Evolutionary conservation across 2,329 filamentous ascomycete species (phyloP), one percentile per base, ranked within the genome.

Genomic region (Aspergillus sp.): DNA sequence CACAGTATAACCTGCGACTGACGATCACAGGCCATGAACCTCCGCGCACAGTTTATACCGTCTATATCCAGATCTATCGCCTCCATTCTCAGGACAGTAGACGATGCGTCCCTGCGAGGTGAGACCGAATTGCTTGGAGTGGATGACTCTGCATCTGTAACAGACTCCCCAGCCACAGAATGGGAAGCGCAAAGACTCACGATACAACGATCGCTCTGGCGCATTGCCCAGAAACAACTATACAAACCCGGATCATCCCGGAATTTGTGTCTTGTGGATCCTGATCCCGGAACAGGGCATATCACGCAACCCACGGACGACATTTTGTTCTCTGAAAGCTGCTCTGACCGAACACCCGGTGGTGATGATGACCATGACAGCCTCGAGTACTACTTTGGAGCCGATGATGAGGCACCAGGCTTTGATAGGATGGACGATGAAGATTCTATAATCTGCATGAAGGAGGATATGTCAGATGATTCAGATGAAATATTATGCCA

Each of bases 11-110:
- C 5, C 9, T 19, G 14, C 22, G 4, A 41, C 13, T 32, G 16
- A 38, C 16, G 14, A 30, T 8, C 13, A 5, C 36, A 75, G 72
- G 66, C 62, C 32, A 66, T 74, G 52, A 64, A 61, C 33, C 67
- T 73, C 55, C 62, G 72, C 32, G 63, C 62, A 9, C 59, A 60
- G 6, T 64, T 72, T 7, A 66, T 74, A 3, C 63, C 69, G 1
- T 62, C 65, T 4, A 62, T 74, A 14, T 59, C 65, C 1, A 73
- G 69, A 54, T 67, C 71, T 5, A 55, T 74, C 22, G 52, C 59
- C 3, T 65, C 62, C 1, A 62, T 74, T 43, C 38, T 74, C 11
- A 57, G 61, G 13, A 55, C 49, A 14, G 60, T 60, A n/a, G 45
- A 52, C 1, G 59, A 61, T 9, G 32, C 47, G n/a, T 26, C 9